A percentile compares a stretch with the other conserved stretches of the same genome.
Conservation (phyloP, 2,329 filamentous ascomycete genomes). For the Chrysosporium queenslandicum region DNA sequence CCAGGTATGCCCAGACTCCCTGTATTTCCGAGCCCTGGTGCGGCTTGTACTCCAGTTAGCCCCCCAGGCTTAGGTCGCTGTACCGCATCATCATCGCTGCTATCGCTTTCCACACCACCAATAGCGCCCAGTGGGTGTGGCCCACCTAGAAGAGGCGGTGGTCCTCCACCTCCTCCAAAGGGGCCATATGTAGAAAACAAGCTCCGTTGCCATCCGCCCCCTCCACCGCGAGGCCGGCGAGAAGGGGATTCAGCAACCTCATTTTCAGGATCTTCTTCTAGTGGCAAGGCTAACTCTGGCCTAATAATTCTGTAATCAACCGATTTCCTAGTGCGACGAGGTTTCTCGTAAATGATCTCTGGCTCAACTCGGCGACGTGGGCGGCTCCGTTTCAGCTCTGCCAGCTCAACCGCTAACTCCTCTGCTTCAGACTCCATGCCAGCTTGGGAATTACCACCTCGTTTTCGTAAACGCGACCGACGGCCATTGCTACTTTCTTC, state of each 20-base stretch:
- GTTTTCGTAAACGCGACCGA: constrained; percentile 44
- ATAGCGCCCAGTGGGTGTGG: constrained; percentile 59
- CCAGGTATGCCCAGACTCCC: constrained; percentile 45
- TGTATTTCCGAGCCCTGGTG: constrained; percentile 43
- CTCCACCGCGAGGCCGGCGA: constrained; percentile 55
- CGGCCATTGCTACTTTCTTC: constrained; percentile 41
- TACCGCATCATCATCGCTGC: constrained; percentile 83
- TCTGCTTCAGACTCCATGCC: constrained; percentile 43
- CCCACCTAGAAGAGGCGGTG: constrained; percentile 60
- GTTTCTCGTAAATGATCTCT: constrained; percentile 33
- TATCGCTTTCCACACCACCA: constrained; percentile 82
- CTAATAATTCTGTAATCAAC: constrained; percentile 83
- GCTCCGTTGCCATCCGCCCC: constrained; percentile 59
- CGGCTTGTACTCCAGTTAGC: constrained; percentile 55
- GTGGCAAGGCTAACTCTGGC: constrained; percentile 57
- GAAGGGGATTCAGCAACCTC: constrained; percentile 58
- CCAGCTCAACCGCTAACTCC: constrained; percentile 50
- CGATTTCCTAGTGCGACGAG: constrained; percentile 51
- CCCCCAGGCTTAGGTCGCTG: constrained; percentile 52
- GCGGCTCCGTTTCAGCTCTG: constrained; percentile 35
- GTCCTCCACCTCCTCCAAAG: constrained; percentile 72
- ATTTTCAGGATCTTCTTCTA: constrained; percentile 67
- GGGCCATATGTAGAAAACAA: constrained; percentile 86
- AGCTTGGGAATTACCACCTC: constrained; percentile 38
- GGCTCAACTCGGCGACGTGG: constrained; percentile 30